These are phyloP conservation scores for Tylopilus felleus DNA, from an alignment of 768 basidiomycete species.

Conservation along the genomic window DNA sequence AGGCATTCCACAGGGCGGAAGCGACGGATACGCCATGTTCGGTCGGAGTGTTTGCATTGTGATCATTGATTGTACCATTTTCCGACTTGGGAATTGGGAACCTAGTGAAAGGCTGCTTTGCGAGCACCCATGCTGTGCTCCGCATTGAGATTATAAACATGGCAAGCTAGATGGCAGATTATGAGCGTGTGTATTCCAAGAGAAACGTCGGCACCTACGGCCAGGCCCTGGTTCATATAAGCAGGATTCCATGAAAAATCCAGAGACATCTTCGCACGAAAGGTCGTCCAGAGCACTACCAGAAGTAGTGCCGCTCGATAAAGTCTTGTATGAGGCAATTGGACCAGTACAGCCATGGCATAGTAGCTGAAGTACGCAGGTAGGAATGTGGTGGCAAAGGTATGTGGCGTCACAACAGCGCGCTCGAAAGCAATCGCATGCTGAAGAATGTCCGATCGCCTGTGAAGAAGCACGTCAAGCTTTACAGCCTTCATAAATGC, in stretches of 20 bases:
- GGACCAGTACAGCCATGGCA: constrained; percentile 50
- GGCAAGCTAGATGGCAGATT: constrained; percentile 9
- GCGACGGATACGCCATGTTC: constrained; percentile 1
- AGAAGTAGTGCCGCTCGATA: constrained; percentile 49
- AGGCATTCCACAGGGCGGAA: constrained; percentile 27
- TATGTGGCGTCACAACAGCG: constrained; percentile 19
- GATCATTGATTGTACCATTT: not conserved
- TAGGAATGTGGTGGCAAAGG: constrained; percentile 37
- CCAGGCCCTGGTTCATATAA: constrained; percentile 22
- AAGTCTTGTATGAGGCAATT: constrained; percentile 41
- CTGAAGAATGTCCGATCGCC: constrained; percentile 15
- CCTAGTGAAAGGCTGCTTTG: constrained; percentile 11
- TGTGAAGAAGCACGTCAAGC: constrained; percentile 6
- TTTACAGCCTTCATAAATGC: not conserved
- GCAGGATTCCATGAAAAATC: constrained; percentile 22
- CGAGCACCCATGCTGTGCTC: constrained; percentile 21
- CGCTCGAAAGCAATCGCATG: constrained; percentile 15
- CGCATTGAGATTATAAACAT: constrained; percentile 28
- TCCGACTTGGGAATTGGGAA: constrained; percentile 3
- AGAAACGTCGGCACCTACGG: constrained; percentile 10
- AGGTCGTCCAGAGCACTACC: constrained; percentile 42
- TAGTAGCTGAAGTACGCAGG: constrained; percentile 47
- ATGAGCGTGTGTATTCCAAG: not conserved
- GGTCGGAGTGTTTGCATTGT: not conserved
- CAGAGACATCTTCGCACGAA: constrained; percentile 34